Evolutionary conservation across 192 early-diverging fungal genomes (phyloP).

Genomic region (Gryganskiella cystojenkinii): DNA sequence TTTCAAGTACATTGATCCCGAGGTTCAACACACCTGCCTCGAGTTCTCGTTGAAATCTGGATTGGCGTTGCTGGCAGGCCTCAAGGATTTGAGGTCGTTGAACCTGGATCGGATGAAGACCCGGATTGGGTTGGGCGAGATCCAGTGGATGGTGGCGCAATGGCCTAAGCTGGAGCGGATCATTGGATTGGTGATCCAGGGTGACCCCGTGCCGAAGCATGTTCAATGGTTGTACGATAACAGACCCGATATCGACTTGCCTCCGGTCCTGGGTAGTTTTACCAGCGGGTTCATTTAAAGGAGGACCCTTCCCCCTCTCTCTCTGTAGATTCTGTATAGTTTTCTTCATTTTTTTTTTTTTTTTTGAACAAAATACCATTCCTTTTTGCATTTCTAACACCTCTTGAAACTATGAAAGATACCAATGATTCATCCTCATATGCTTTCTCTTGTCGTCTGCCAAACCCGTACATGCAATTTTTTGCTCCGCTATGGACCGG

Average conservation of each 20-base stretch:
- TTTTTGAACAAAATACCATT: no score
- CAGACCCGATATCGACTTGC: conserved; percentile 34
- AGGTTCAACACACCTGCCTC: conserved; percentile 42
- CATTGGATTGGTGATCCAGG: conserved; percentile 34
- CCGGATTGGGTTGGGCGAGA: conserved; percentile 26
- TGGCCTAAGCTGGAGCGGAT: conserved; percentile 39
- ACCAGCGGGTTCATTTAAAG: background rate
- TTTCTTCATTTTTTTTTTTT: no score
- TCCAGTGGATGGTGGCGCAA: conserved; percentile 39
- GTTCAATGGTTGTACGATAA: conserved; percentile 47
- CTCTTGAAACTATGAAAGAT: no score
- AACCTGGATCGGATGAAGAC: conserved; percentile 40
- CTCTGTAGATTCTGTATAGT: no score
- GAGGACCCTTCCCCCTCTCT: no score
- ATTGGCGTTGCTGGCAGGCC: conserved; percentile 9
- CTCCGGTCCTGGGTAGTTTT: conserved; percentile 33
- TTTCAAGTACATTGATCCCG: conserved; percentile 40
- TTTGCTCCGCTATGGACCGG: no score
- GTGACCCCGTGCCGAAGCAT: conserved; percentile 21
- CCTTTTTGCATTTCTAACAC: no score
- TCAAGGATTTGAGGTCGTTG: conserved; percentile 22
- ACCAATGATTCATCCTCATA: no score
- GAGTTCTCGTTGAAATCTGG: conserved; percentile 40
- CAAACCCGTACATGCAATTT: no score
- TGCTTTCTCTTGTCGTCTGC: no score